phyloP scores from a whole-genome alignment of 352 stramenopile species.

The Pythium diclinum region DNA sequence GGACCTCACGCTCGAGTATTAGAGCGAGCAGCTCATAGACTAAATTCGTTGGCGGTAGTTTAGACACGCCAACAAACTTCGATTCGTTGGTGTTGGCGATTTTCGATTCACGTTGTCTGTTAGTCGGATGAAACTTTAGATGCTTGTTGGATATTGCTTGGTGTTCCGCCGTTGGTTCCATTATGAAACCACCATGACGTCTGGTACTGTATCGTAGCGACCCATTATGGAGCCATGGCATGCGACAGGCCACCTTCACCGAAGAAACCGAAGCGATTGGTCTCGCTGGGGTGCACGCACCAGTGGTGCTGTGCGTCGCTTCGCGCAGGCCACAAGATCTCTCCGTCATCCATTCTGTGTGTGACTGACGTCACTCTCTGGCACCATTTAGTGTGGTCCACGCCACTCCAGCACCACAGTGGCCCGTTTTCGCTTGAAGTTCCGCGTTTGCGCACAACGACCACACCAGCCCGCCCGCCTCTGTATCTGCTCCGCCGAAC shows the following conservation, averaged over 20 bases:
- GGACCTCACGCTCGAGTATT: conserved; percentile 53
- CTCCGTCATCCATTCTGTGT: neutral
- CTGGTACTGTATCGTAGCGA: no score
- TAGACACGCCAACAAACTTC: no score
- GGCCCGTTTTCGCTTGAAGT: conserved; percentile 15
- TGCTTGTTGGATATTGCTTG: no score
- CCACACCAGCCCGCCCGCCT: no score
- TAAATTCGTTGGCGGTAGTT: neutral
- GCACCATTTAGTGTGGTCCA: conserved; percentile 12
- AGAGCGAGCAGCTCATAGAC: conserved; percentile 13
- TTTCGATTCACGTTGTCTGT: neutral
- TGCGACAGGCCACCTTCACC: neutral
- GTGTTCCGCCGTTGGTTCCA: no score
- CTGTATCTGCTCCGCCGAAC: no score
- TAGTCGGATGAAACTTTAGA: no score
- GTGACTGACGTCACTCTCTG: conserved; percentile 1
- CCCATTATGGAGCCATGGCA: no score
- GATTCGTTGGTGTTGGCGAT: neutral
- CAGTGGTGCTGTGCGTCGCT: neutral
- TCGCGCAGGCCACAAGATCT: conserved; percentile 4
- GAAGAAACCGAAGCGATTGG: neutral
- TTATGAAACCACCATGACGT: no score
- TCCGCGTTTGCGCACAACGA: conserved; percentile 16
- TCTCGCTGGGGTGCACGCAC: no score
- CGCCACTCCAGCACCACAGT: neutral